phyloP scores from a whole-genome alignment of 2,329 filamentous ascomycete genomes.

The Dendryphion nanum region DNA sequence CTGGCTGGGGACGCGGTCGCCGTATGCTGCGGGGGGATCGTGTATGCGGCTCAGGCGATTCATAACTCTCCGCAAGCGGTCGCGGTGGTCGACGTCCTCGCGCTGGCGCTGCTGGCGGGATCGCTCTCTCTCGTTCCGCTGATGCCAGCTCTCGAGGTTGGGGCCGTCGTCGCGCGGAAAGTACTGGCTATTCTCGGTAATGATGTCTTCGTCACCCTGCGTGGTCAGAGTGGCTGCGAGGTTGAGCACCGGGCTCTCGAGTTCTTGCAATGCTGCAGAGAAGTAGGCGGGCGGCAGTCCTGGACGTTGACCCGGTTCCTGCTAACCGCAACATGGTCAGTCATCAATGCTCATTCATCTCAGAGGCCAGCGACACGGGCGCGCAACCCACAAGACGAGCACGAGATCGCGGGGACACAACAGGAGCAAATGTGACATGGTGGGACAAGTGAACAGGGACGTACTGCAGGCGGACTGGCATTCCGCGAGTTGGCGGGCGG shows the following conservation, averaged over 20 bases:
- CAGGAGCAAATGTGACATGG: background rate
- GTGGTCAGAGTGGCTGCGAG: slow-evolving; percentile 51
- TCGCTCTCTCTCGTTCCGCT: background rate
- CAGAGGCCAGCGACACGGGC: slow-evolving; percentile 21
- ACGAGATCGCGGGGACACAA: background rate
- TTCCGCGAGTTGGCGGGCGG: slow-evolving; percentile 32
- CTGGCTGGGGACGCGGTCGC: slow-evolving; percentile 52
- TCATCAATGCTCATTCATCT: too few relatives aligned
- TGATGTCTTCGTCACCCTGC: slow-evolving; percentile 45
- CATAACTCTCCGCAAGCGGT: slow-evolving; percentile 47
- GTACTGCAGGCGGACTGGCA: slow-evolving; percentile 6
- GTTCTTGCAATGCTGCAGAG: slow-evolving; percentile 46
- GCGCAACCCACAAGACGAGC: background rate
- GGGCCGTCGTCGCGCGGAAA: background rate
- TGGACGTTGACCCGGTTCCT: slow-evolving; percentile 23
- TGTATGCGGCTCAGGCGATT: slow-evolving; percentile 46
- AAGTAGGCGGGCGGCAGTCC: slow-evolving; percentile 42
- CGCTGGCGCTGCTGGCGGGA: slow-evolving; percentile 4
- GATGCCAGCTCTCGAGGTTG: background rate
- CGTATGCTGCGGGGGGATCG: slow-evolving; percentile 46
- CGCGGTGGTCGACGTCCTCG: slow-evolving; percentile 41
- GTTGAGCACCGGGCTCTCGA: slow-evolving; percentile 51
- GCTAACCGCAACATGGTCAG: slow-evolving; percentile 11
- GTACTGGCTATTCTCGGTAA: background rate
- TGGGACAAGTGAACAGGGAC: slow-evolving; percentile 1